These are phyloP conservation scores for Xylariaceae sp. DNA, from an alignment of 2,329 filamentous ascomycete species.

Conservation along the genomic window DNA sequence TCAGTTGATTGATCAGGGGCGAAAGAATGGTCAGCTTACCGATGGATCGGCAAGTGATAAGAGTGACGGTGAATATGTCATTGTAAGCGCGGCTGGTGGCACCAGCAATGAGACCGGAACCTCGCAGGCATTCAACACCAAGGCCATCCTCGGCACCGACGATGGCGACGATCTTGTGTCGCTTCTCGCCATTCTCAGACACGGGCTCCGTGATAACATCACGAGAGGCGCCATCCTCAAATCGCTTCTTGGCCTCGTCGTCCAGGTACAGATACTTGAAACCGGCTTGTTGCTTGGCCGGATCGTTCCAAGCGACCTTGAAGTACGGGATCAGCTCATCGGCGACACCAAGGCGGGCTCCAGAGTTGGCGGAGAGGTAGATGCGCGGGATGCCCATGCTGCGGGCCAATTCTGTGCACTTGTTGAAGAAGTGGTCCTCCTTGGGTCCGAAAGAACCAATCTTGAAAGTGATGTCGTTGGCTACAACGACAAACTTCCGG, in stretches of 20 bases:
- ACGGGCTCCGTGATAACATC: slow-evolving; percentile 85
- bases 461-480: slow-evolving; percentile 99
- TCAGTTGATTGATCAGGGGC: slow-evolving; percentile 21
- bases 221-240: slow-evolving; percentile 67
- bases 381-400: slow-evolving; percentile 93
- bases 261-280: slow-evolving; percentile 98
- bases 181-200: slow-evolving; percentile 76
- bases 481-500: slow-evolving; percentile 88
- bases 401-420: slow-evolving; percentile 93
- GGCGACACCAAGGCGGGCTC: slow-evolving; percentile 92
- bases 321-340: slow-evolving; percentile 97
- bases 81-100: slow-evolving; percentile 95
- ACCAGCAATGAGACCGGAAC: slow-evolving; percentile 95
- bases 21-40: slow-evolving; percentile 44
- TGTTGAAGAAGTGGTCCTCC: slow-evolving; percentile 98
- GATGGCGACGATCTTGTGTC: slow-evolving; percentile 90
- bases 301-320: slow-evolving; percentile 93
- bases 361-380: slow-evolving; percentile 97
- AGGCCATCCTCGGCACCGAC: slow-evolving; percentile 91
- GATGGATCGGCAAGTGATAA: slow-evolving; percentile 96
- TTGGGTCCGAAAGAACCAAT: slow-evolving; percentile 95
- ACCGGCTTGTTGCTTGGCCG: slow-evolving; percentile 69
- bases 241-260: slow-evolving; percentile 75
- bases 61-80: slow-evolving; percentile 96
- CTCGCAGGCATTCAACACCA: slow-evolving; percentile 93